A percentile compares a stretch with the other conserved stretches of the same genome.
Conservation (phyloP, 176 grass and related monocot species). For the Musa itinerans region DNA sequence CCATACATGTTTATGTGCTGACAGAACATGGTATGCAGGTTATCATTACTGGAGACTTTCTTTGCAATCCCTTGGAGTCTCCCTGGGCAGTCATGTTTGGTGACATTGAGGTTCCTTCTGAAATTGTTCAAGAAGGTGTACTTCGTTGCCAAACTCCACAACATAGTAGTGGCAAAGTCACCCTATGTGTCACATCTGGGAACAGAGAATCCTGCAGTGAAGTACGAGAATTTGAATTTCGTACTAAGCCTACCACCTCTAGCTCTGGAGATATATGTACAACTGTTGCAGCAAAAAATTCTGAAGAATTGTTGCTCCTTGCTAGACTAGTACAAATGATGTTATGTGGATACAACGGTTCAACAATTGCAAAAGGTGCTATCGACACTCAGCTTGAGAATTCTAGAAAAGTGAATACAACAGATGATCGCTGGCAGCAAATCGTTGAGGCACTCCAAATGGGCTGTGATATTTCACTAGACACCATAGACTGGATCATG, state of each 20-base stretch:
- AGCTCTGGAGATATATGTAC: conserved; percentile 26
- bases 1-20: conserved; percentile 22
- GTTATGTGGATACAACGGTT: conserved; percentile 32
- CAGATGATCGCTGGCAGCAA: conserved; percentile 38
- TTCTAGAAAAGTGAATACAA: conserved; percentile 35
- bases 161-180: conserved; percentile 53
- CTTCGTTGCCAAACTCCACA: conserved; percentile 70
- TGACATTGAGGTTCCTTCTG: conserved; percentile 55
- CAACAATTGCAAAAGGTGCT: conserved; percentile 22
- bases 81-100: conserved; percentile 72
- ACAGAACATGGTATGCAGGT: conserved; percentile 37
- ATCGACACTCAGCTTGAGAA: conserved; percentile 19
- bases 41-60: conserved; percentile 85
- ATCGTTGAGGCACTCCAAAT: conserved; percentile 43
- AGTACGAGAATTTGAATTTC: conserved; percentile 81
- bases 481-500: conserved; percentile 57
- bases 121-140: conserved; percentile 88
- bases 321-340: conserved; percentile 64
- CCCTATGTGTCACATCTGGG: conserved; percentile 55
- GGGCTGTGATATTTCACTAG: conserved; percentile 35
- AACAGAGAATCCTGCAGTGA: conserved; percentile 84
- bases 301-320: conserved; percentile 65
- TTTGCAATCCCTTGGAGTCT: conserved; percentile 46
- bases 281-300: conserved; percentile 26
- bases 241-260: conserved; percentile 33